These are phyloP conservation scores for Ramaria sp. DNA, from an alignment of 768 basidiomycete genomes.

Conservation along the genomic window DNA sequence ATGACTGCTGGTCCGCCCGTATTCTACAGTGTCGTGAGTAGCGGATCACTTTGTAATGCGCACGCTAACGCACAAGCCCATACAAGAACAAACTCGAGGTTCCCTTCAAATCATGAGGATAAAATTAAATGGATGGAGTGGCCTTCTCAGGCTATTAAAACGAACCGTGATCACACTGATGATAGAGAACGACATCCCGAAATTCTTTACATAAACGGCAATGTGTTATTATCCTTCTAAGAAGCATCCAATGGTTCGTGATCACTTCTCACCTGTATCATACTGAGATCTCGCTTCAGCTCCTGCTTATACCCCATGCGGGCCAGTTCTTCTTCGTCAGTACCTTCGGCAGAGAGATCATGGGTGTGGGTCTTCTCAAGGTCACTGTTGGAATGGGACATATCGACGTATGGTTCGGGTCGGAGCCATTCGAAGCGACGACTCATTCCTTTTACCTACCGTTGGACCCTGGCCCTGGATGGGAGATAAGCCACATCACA, in stretches of 20 bases:
- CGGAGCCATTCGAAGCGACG: too few relatives aligned
- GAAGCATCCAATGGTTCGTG: neutral
- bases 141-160: neutral
- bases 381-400: too few relatives aligned
- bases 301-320: conserved; percentile 69
- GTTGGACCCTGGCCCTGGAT: too few relatives aligned
- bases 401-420: too few relatives aligned
- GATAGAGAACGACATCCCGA: conserved; percentile 67
- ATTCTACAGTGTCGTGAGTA: conserved; percentile 29
- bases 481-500: too few relatives aligned
- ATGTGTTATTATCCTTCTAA: conserved; percentile 3
- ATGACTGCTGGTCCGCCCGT: conserved; percentile 71
- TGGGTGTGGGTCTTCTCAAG: too few relatives aligned
- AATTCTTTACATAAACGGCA: conserved; percentile 34
- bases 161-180: conserved; percentile 35
- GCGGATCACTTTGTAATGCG: neutral
- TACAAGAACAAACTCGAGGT: conserved; percentile 59
- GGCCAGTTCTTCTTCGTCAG: conserved; percentile 53
- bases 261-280: conserved; percentile 41
- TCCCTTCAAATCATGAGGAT: conserved; percentile 36
- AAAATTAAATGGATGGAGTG: conserved; percentile 19
- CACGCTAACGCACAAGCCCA: conserved; percentile 37
- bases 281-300: conserved; percentile 51
- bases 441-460: too few relatives aligned
- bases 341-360: conserved; percentile 12